phyloP scores from a whole-genome alignment of 1,284 basidiomycete genomes.

The Trichosporon inkin region DNA sequence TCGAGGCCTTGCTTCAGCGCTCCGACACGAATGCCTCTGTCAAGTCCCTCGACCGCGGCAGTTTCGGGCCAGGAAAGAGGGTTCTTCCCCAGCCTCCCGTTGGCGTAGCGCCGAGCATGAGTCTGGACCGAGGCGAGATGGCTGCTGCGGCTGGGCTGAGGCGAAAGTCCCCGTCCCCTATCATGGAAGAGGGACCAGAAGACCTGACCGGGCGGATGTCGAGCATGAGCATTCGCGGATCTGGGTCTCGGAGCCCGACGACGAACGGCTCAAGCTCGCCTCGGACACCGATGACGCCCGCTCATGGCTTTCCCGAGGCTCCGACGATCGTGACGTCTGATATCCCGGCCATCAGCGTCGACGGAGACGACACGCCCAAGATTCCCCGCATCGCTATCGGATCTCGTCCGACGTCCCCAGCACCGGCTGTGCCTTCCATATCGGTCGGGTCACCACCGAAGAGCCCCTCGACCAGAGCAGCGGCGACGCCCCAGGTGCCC shows the following conservation, averaged over 20 bases:
- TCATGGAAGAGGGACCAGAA: conserved; percentile 8
- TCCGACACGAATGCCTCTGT: conserved; percentile 47
- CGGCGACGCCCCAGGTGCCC: neutral
- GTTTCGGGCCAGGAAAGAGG: conserved; percentile 28
- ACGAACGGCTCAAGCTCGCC: neutral
- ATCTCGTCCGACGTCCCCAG: neutral
- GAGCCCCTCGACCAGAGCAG: conserved; percentile 8
- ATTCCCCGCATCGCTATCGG: neutral
- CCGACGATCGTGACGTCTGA: conserved; percentile 1
- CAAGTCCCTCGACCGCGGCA: conserved; percentile 43
- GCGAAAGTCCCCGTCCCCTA: conserved; percentile 1
- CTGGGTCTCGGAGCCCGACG: conserved; percentile 10
- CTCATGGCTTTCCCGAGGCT: neutral
- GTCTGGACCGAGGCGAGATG: conserved; percentile 40
- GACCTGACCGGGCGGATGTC: conserved; percentile 19
- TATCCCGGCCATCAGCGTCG: conserved; percentile 7
- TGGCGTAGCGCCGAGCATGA: conserved; percentile 35
- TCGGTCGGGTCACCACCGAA: neutral
- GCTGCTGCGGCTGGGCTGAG: neutral
- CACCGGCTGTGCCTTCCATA: neutral
- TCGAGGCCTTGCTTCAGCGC: conserved; percentile 30
- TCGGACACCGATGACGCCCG: neutral
- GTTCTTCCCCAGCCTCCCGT: conserved; percentile 44
- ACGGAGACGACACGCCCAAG: neutral
- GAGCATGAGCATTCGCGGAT: conserved; percentile 9